These are phyloP conservation scores for Odontarrhena argentea DNA, from an alignment of 345 rosid genomes.

Conservation along the genomic window DNA sequence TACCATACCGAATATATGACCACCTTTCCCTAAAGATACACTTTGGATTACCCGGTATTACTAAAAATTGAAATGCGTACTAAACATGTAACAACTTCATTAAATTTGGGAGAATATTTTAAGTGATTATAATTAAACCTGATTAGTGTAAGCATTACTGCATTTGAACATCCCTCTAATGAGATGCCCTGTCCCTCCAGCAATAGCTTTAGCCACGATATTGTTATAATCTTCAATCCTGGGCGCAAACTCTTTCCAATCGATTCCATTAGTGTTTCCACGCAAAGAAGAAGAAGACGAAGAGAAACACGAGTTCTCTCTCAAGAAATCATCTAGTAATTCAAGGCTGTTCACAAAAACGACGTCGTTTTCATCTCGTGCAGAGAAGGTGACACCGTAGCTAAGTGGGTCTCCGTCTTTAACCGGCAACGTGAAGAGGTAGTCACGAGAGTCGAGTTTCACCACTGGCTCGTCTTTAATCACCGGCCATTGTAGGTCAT, in stretches of 20 bases:
- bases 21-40: neutral
- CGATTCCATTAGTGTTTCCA: constrained; percentile 39
- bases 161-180: constrained; percentile 81
- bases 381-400: constrained; percentile 68
- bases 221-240: constrained; percentile 69
- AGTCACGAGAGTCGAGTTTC: constrained; percentile 68
- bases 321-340: constrained; percentile 62
- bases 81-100: neutral
- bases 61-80: neutral
- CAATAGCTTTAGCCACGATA: constrained; percentile 78
- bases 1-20: no score
- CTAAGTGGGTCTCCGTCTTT: constrained; percentile 74
- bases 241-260: constrained; percentile 92
- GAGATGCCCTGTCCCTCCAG: constrained; percentile 96
- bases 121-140: constrained; percentile 51
- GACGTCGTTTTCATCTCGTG: constrained; percentile 22
- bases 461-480: constrained; percentile 94
- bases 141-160: constrained; percentile 78
- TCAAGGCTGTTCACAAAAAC: constrained; percentile 40
- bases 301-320: constrained; percentile 72
- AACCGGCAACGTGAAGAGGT: constrained; percentile 79
- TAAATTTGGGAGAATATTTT: neutral
- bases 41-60: neutral
- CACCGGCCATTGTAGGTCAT: constrained; percentile 79
- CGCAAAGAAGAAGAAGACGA: constrained; percentile 31